Conservation (phyloP, 2,329 filamentous ascomycete genomes). For the Apiospora pterosperma region DNA sequence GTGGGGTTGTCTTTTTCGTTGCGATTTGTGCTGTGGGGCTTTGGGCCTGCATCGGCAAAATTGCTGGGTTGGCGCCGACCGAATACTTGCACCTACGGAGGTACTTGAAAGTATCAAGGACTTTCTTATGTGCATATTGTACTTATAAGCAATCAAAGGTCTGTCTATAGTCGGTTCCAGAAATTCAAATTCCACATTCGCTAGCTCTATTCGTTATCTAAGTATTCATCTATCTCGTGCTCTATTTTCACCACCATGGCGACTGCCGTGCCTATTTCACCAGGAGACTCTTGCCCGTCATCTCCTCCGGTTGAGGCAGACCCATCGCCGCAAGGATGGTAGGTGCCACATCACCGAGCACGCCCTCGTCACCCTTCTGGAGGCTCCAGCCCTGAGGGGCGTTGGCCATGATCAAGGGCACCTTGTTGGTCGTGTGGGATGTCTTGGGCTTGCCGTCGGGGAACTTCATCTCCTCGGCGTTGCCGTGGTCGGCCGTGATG, state of each 20-base stretch:
- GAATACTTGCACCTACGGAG: neutral
- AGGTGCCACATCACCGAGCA: conserved; percentile 97
- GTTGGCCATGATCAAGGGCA: conserved; percentile 97
- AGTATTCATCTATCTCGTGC: conserved; percentile 9
- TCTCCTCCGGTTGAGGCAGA: conserved; percentile 82
- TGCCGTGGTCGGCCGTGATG: conserved; percentile 94
- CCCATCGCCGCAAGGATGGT: conserved; percentile 91
- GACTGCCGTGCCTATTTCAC: conserved; percentile 56
- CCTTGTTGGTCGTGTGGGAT: conserved; percentile 95
- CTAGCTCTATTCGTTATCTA: conserved; percentile 3
- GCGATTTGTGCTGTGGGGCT: conserved; percentile 23
- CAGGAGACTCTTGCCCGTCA: conserved; percentile 84
- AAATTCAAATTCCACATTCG: conserved; percentile 5
- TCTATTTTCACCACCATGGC: conserved; percentile 6
- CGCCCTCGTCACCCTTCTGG: conserved; percentile 72
- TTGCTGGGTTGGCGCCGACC: neutral
- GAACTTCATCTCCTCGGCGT: conserved; percentile 99
- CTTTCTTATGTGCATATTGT: too few relatives aligned
- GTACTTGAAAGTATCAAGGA: too few relatives aligned
- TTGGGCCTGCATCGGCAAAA: neutral
- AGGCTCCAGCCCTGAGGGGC: conserved; percentile 86
- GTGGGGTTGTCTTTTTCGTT: conserved; percentile 25
- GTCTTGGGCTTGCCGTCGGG: conserved; percentile 95
- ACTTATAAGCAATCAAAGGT: neutral
- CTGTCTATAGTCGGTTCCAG: conserved; percentile 13